phyloP scores from a whole-genome alignment of 768 basidiomycete genomes.

The Chlorophyllum brunneum region DNA sequence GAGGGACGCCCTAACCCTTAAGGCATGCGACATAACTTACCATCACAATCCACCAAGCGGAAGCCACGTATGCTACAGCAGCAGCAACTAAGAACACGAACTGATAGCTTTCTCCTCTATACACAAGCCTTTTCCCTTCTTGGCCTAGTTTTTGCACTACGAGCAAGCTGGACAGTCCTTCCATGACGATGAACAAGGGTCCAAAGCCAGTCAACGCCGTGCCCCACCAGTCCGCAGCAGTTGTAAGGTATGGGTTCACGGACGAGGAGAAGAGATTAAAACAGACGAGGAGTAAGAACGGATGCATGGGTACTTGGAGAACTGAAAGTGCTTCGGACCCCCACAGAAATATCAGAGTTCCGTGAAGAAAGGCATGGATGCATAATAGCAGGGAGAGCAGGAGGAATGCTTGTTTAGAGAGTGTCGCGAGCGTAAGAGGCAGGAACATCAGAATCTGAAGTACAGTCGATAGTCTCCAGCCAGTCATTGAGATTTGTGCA shows the following conservation, averaged over 20 bases:
- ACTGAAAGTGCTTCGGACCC: conserved; percentile 69
- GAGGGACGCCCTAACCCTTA: not conserved
- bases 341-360: conserved; percentile 70
- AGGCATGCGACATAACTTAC: conserved; percentile 39
- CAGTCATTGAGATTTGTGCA: conserved; percentile 5
- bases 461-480: conserved; percentile 63
- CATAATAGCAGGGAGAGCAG: conserved; percentile 76
- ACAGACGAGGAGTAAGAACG: conserved; percentile 79
- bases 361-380: conserved; percentile 76
- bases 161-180: conserved; percentile 79
- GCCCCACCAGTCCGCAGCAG: conserved; percentile 69
- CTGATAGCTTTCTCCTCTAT: conserved; percentile 69
- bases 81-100: conserved; percentile 73
- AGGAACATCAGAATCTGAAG: conserved; percentile 81
- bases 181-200: conserved; percentile 77
- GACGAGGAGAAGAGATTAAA: conserved; percentile 80
- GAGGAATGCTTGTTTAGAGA: conserved; percentile 77
- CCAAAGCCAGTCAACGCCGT: conserved; percentile 64
- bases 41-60: conserved; percentile 84
- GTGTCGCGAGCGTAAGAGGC: conserved; percentile 79
- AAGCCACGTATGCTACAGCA: conserved; percentile 74
- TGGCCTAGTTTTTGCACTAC: conserved; percentile 82
- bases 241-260: conserved; percentile 52
- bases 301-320: conserved; percentile 82
- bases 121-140: conserved; percentile 67